Evolutionary conservation across 371 early-diverging fungal genomes (phyloP).

Genomic region (Mortierella sp.): DNA sequence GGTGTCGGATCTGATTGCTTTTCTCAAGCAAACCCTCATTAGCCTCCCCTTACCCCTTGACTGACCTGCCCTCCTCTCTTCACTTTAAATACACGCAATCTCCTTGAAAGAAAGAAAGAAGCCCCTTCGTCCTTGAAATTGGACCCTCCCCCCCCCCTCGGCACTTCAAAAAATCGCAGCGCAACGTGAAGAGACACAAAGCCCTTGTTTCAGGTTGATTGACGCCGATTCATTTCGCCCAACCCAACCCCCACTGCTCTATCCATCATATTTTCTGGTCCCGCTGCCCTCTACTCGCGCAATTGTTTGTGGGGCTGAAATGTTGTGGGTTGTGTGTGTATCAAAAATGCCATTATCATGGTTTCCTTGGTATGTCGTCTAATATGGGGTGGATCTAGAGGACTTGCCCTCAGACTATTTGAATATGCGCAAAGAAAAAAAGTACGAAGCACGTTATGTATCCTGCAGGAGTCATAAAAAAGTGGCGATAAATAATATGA

Average conservation of each 20-base stretch:
- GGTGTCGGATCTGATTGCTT: neutral
- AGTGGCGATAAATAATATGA: neutral
- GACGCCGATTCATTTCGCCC: neutral
- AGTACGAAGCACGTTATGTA: neutral
- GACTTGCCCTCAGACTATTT: slow-evolving; percentile 24
- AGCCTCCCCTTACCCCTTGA: neutral
- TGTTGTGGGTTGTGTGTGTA: neutral
- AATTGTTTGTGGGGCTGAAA: too few species aligned
- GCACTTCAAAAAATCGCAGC: neutral
- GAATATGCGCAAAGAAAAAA: neutral
- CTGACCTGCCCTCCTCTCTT: neutral
- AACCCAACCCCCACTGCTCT: neutral
- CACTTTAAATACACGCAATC: neutral
- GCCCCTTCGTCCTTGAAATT: neutral
- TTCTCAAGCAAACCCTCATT: neutral
- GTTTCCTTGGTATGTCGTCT: slow-evolving; percentile 4
- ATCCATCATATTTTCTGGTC: neutral
- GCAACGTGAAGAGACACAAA: slow-evolving; percentile 7
- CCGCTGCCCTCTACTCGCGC: too few species aligned
- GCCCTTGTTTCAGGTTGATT: neutral
- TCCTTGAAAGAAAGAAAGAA: neutral
- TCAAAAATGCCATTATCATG: neutral
- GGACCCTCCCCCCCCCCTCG: slow-evolving; percentile 1
- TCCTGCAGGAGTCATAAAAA: neutral
- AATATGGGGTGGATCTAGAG: slow-evolving; percentile 36